Base-by-base conservation (phyloP, 345 rosid genomes). In the Murraya koenigii region DNA sequence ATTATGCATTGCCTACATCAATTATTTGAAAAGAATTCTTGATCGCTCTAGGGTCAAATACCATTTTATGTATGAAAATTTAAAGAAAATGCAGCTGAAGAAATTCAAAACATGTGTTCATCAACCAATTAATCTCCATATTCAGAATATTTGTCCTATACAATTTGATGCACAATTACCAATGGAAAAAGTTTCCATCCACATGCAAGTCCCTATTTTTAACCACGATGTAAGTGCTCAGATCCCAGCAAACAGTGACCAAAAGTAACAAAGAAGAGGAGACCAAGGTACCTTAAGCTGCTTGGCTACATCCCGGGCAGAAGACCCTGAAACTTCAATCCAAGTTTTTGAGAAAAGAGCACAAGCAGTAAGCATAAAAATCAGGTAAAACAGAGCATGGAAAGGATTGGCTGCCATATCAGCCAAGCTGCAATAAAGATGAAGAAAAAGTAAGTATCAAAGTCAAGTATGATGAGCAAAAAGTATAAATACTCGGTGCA, bases 301-400 rank as follows among this genome's bases (percentile, higher is more conserved):
- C 85, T 90, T 90, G 52, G 97, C 91, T 17, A 92, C 97, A 80
- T 92, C 97, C 75, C 69, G 86, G 44, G 97, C 97, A 33, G 97
- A 90, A 66, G 97, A 92, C 22, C 97, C 93, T 6, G 97, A 90
- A 59, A 92, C 94, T 81, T 92, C 94, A 61, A 92, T 91, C 94
- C 96, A 91, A 13, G 96, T 88, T 80, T 90, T 92, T 26, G 94
- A 92, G 87, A 92, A 92, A 26, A 90, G 85, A 15, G 94, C 94
- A 84, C 97, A 92, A 8, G 97, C 93, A 7, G 89, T 77, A 58
- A 92, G 84, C 97, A 92, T 92, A 79, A 92, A 92, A 47, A 92
- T 84, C 23, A 92, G 81, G 78, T 92, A 92, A 82, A 92, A 91
- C 62, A 91, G 84, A 66, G 92, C 92, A 85, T 88, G 94, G 87